A percentile compares a stretch with the other conserved stretches of the same genome.
These are phyloP conservation scores for Coemansia guatemalensis DNA, from an alignment of 192 early-diverging fungal genomes.

Conservation along the genomic window DNA sequence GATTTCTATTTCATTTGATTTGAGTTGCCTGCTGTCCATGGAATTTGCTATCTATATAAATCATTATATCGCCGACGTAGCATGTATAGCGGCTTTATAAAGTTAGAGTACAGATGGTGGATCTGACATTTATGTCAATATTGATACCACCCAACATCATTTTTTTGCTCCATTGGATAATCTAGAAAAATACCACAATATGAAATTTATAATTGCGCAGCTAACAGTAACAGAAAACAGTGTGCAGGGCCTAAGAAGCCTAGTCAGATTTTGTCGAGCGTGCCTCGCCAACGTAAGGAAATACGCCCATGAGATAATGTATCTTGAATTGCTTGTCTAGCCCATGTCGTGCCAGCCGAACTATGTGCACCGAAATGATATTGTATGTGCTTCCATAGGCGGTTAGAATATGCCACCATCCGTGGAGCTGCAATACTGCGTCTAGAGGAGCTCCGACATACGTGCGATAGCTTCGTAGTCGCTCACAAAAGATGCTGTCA, in stretches of 20 bases:
- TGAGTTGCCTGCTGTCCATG: not conserved
- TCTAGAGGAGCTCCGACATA: slow-evolving; percentile 55
- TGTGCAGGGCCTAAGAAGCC: not conserved
- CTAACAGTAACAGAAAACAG: not conserved
- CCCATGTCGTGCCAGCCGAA: slow-evolving; percentile 38
- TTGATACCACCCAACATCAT: no score
- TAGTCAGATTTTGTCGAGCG: not conserved
- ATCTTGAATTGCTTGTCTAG: slow-evolving; percentile 42
- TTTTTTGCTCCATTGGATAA: not conserved
- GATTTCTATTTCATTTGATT: slow-evolving; percentile 1
- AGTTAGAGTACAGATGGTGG: no score
- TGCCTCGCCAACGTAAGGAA: slow-evolving; percentile 28
- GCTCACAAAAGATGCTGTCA: slow-evolving; percentile 65
- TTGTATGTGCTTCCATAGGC: slow-evolving; percentile 47
- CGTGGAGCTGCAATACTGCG: slow-evolving; percentile 58
- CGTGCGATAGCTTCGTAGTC: slow-evolving; percentile 51
- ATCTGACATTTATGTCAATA: no score
- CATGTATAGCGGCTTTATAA: not conserved
- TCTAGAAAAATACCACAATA: not conserved
- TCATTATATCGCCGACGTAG: not conserved
- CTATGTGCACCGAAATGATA: slow-evolving; percentile 47
- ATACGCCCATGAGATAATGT: slow-evolving; percentile 23
- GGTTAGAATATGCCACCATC: slow-evolving; percentile 63
- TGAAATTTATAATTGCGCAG: no score
- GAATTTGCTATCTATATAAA: not conserved